A percentile compares a stretch with the other conserved stretches of the same genome.
Conservation (phyloP, 2,329 filamentous ascomycete genomes). For the Xenosphaeropsis pyriputrescens region DNA sequence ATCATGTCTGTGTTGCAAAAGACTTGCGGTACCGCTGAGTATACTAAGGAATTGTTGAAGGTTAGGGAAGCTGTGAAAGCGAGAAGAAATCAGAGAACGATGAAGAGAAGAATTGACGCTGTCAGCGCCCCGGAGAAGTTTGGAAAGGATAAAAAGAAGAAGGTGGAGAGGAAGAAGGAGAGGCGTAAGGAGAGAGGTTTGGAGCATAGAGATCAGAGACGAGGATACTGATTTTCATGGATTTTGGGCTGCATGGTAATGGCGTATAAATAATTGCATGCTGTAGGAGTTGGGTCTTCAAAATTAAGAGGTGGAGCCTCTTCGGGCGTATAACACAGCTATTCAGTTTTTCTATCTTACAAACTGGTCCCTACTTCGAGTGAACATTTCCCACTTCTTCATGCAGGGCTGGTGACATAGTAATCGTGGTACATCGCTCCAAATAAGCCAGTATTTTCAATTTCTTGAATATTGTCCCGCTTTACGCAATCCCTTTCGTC, state of each 20-base stretch:
- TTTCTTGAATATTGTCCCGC: not conserved
- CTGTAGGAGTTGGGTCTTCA: too few relatives aligned
- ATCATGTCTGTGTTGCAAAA: constrained; percentile 72
- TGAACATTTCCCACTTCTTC: too few relatives aligned
- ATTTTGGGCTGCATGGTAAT: too few relatives aligned
- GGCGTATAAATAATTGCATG: too few relatives aligned
- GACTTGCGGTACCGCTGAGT: constrained; percentile 68
- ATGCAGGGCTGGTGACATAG: too few relatives aligned
- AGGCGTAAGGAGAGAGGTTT: constrained; percentile 64
- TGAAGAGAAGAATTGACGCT: constrained; percentile 81
- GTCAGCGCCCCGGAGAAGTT: constrained; percentile 69
- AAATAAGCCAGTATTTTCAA: too few relatives aligned
- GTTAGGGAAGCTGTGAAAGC: constrained; percentile 61
- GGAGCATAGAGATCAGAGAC: constrained; percentile 55
- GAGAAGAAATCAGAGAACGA: constrained; percentile 58
- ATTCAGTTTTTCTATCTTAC: too few relatives aligned
- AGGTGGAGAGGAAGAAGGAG: constrained; percentile 71
- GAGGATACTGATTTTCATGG: constrained; percentile 1
- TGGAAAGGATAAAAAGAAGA: constrained; percentile 67
- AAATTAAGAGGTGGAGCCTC: too few relatives aligned
- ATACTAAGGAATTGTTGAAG: constrained; percentile 56
- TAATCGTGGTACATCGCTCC: too few relatives aligned
- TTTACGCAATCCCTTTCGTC: not conserved
- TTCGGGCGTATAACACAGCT: too few relatives aligned
- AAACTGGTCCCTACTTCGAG: too few relatives aligned